Evolutionary conservation across 768 basidiomycete genomes (phyloP).

Genomic region (Mycena alexandri): DNA sequence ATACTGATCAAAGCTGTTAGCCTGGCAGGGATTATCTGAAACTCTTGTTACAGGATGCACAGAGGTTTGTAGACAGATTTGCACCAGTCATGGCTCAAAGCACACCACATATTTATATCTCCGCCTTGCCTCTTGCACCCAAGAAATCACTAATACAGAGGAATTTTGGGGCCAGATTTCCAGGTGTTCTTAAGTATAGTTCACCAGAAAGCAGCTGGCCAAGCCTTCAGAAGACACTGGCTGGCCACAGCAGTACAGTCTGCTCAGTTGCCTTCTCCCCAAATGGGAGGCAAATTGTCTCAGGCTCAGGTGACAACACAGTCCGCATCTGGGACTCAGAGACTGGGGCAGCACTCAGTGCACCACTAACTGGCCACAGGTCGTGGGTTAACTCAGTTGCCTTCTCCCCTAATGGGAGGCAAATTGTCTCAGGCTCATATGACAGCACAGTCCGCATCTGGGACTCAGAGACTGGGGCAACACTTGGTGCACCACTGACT

Average conservation of each 20-base stretch:
- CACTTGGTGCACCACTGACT: not conserved
- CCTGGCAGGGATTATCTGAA: not conserved
- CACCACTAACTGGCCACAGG: not conserved
- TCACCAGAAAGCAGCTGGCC: not conserved
- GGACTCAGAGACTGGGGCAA: not conserved
- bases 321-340: not conserved
- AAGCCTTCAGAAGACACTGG: not conserved
- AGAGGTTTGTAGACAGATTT: not conserved
- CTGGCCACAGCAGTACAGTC: not conserved
- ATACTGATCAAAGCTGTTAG: not conserved
- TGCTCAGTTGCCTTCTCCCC: not conserved
- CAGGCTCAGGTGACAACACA: not conserved
- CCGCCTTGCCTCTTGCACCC: not conserved
- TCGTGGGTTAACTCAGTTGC: not conserved
- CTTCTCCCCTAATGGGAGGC: not conserved
- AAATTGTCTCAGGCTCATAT: not conserved
- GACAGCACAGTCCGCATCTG: not conserved
- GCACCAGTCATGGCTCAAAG: constrained; percentile 3
- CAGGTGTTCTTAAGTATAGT: not conserved
- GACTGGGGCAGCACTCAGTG: not conserved
- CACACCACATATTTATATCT: not conserved
- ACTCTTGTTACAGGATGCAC: not conserved
- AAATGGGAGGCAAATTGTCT: not conserved
- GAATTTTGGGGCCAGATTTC: not conserved
- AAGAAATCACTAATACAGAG: not conserved